Evolutionary conservation across 1,284 basidiomycete genomes (phyloP), one percentile per base, ranked within the genome.

Genomic region (Rhodotorula glutinis): DNA sequence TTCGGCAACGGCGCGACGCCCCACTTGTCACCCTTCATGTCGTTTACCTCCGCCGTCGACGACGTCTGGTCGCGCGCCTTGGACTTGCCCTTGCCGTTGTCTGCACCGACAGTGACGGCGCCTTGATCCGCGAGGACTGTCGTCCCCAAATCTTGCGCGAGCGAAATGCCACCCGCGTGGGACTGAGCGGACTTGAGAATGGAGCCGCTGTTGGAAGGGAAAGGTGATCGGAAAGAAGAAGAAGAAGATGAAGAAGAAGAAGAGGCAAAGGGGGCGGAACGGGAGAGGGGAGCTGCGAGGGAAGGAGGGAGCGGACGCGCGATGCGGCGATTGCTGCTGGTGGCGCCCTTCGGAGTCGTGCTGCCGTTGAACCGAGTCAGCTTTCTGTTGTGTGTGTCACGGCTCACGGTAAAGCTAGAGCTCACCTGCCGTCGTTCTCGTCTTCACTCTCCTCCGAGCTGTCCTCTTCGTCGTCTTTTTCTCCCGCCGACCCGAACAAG

Each of bases 131-230:
- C 43, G 11, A 70, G 43, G 5, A 27, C 60, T 19, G 60, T 41
- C n/a, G 8, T 63, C 8, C 51, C 57, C n/a, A 72, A 33, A n/a
- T 67, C 65, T 40, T 70, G 65, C 16, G 63, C 57, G 38, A 70
- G 61, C n/a, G 68, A 51, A 53, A 67, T 53, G 17, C 51, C 55
- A 19, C 55, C 68, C 40, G 66, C 60, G 33, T n/a, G 21, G 43
- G 43, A 27, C 17, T 41, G 21, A 40, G 25, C 33, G 7, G 46
- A 5, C 14, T 3, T 3, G 9, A 10, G 29, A 10, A 13, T 4
- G 30, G 47, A 5, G 29, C 21, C 27, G 21, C 17, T 16, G 43
- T 21, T 5, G 43, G 43, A 19, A 44, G 43, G 43, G 43, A 3
- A 54, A 3, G 27, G 60, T 17, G 59, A 30, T 21, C 25, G 52